Percentiles rank a stretch among this genome's conserved stretches.
Evolutionary conservation across 176 grass and related monocot species (phyloP).

Genomic region (Lolium rigidum): DNA sequence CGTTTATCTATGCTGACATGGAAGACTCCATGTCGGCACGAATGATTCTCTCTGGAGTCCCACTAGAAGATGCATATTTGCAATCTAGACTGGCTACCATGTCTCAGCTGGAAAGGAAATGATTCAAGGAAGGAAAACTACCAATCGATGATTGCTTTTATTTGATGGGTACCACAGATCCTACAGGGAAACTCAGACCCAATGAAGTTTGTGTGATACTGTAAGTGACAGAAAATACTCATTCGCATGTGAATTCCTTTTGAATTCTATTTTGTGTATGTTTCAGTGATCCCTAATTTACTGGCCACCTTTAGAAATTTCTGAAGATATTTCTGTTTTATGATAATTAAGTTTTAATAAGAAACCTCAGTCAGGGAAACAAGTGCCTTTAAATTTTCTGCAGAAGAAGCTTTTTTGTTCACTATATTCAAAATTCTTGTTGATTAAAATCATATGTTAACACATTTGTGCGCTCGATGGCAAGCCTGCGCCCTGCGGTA

Average conservation of each 20-base stretch:
- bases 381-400: neutral
- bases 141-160: constrained; percentile 67
- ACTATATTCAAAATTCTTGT: neutral
- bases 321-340: neutral
- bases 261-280: neutral
- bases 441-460: neutral
- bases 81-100: constrained; percentile 46
- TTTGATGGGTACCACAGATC: constrained; percentile 74
- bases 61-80: constrained; percentile 56
- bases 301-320: neutral
- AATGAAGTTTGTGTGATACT: constrained; percentile 79
- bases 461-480: neutral
- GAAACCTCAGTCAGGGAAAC: neutral
- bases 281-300: constrained; percentile 17
- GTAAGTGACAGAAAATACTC: constrained; percentile 46
- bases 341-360: constrained; percentile 1
- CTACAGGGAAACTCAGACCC: constrained; percentile 49
- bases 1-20: constrained; percentile 56
- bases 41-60: constrained; percentile 75
- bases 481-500: neutral
- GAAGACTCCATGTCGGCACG: constrained; percentile 58
- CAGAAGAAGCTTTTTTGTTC: neutral
- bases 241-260: neutral
- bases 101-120: constrained; percentile 50
- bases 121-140: constrained; percentile 56